Evolutionary conservation across 1,139 yeast genomes (phyloP), one percentile per base, ranked within the genome.

Genomic region (Diutina ranongensis): DNA sequence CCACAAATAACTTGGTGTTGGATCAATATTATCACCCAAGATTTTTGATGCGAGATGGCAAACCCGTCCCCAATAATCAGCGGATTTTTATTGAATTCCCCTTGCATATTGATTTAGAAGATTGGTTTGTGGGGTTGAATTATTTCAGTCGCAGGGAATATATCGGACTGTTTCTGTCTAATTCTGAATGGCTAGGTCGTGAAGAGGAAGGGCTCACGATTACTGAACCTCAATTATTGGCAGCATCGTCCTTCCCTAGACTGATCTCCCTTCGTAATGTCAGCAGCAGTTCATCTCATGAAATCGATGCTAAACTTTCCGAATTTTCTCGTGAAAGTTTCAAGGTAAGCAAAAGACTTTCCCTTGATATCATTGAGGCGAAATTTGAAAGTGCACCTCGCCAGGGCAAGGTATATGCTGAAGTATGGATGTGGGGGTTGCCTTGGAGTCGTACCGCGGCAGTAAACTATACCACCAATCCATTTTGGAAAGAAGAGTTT

Each of bases 91-190:
- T 83, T 45, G 79, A 78, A 53, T 85, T 86, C 52, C 82, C 84
- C 1, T 65, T 80, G 38, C 78, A 78, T 52, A 77, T 79, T 33
- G 95, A 85, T 59, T 69, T 82, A 46, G 94, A 83, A 54, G 94
- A 84, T 58, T 87, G 96, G 95, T 72, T 78, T 53, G 84, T 85
- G 7, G 82, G 89, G 0, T 62, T 87, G 48, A 75, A 74, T 49
- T 76, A 85, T 20, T 80, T 83, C 56, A 74, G 94, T 3, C 74
- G 73, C 51, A 64, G 82, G 40, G 87, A 82, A 51, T 75, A 71
- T 49, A 70, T 71, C 49, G 75, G 75, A 1, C 56, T 64, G 2
- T 65, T 52, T 19, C 16, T n/a, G 28, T 12, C 35, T 15, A 32
- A 20, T n/a, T 9, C 19, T 13, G 32, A n/a, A 20, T 16, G 20